These are phyloP conservation scores for Penicillium paneum DNA, from an alignment of 2,329 filamentous ascomycete genomes.

Conservation along the genomic window DNA sequence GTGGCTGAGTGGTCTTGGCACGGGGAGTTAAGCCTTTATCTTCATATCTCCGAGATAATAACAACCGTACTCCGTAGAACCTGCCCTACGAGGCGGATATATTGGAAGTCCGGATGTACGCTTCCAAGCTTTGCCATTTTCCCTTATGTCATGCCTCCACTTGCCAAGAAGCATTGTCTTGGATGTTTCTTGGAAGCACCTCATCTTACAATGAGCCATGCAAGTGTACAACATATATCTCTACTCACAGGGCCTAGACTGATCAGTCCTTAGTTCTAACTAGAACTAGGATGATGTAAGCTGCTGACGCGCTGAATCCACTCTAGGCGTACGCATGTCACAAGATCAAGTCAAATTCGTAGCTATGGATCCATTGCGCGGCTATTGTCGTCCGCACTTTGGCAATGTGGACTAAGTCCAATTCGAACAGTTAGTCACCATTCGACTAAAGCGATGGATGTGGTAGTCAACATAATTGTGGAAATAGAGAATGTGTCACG, in stretches of 20 bases:
- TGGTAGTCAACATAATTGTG: not conserved
- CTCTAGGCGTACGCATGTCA: not conserved
- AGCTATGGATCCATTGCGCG: not conserved
- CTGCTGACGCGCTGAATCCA: not conserved
- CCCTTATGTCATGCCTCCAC: not conserved
- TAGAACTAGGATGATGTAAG: not conserved
- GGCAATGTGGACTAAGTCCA: not conserved
- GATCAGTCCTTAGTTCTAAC: not conserved
- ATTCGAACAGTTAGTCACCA: not conserved
- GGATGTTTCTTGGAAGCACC: no score
- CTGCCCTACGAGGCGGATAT: no score
- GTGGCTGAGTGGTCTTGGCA: conserved; percentile 9
- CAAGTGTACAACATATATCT: no score
- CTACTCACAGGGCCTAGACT: no score
- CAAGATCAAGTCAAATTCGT: not conserved
- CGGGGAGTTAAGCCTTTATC: conserved; percentile 1
- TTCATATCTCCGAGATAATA: no score
- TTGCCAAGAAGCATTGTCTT: no score
- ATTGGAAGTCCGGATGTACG: no score
- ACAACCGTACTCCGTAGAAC: no score
- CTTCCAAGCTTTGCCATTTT: no score
- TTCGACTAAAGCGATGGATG: not conserved
- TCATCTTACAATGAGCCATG: no score
- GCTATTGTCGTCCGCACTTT: not conserved
- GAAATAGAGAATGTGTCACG: not conserved